Evolutionary conservation across 2,329 filamentous ascomycete species (phyloP).

Genomic region (Phaeosphaeriaceae sp.): DNA sequence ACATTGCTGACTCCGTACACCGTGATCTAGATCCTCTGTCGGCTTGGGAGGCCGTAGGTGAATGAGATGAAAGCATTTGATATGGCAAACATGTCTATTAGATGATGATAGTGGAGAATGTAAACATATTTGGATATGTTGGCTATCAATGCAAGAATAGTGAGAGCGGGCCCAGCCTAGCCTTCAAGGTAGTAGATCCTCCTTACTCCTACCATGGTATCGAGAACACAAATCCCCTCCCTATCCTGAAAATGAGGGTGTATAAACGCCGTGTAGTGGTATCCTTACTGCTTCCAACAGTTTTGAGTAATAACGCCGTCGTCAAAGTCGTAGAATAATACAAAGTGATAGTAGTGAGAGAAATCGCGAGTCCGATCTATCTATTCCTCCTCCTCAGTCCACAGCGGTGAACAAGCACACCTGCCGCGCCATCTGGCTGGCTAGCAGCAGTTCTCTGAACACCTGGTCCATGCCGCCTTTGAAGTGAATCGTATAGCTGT

Average conservation of each 20-base stretch:
- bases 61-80: constrained; percentile 3
- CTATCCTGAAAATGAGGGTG: background rate
- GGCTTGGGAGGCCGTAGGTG: constrained; percentile 51
- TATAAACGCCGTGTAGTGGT: constrained; percentile 19
- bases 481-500: constrained; percentile 49
- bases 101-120: background rate
- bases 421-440: constrained; percentile 49
- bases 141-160: background rate
- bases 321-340: constrained; percentile 13
- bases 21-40: constrained; percentile 53
- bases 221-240: background rate
- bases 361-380: background rate
- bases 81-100: background rate
- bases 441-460: constrained; percentile 45
- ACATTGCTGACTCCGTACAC: no score
- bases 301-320: constrained; percentile 11
- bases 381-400: constrained; percentile 22
- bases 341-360: constrained; percentile 10
- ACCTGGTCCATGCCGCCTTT: constrained; percentile 48
- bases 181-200: background rate
- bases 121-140: constrained; percentile 6
- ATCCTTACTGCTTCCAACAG: constrained; percentile 18
- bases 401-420: constrained; percentile 48
- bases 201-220: constrained; percentile 7
- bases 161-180: background rate